phyloP scores from a whole-genome alignment of 2,329 filamentous ascomycete species.

The Clarireedia sp. region DNA sequence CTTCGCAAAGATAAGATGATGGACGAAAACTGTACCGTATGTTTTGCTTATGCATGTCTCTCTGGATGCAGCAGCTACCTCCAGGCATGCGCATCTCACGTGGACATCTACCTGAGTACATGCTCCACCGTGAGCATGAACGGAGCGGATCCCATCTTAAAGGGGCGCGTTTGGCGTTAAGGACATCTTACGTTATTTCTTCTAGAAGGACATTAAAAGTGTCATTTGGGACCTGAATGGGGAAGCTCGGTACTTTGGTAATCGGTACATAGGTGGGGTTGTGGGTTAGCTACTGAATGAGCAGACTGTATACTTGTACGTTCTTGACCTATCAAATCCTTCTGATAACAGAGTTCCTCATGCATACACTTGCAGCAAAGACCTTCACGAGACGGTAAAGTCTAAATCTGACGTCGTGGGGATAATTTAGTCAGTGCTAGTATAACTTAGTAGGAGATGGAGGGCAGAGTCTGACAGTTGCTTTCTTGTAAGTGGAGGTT shows the following conservation, averaged over 20 bases:
- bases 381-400: neutral
- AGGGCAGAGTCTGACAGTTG: neutral
- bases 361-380: constrained; percentile 7
- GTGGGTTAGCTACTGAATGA: neutral
- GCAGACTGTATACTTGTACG: too few species aligned
- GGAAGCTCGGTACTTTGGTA: neutral
- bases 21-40: too few species aligned
- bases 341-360: constrained; percentile 6
- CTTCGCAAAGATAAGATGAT: too few species aligned
- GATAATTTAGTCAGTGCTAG: neutral
- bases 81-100: too few species aligned
- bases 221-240: neutral
- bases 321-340: constrained; percentile 1
- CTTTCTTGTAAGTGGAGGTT: constrained; percentile 2
- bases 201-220: neutral
- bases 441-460: too few species aligned
- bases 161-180: neutral
- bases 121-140: too few species aligned
- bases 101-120: too few species aligned
- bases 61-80: too few species aligned
- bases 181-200: neutral
- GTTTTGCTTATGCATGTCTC: too few species aligned
- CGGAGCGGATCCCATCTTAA: neutral
- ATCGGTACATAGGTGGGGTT: neutral
- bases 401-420: constrained; percentile 3